phyloP scores from a whole-genome alignment of 2,329 filamentous ascomycete species.

The Fusarium chaquense region DNA sequence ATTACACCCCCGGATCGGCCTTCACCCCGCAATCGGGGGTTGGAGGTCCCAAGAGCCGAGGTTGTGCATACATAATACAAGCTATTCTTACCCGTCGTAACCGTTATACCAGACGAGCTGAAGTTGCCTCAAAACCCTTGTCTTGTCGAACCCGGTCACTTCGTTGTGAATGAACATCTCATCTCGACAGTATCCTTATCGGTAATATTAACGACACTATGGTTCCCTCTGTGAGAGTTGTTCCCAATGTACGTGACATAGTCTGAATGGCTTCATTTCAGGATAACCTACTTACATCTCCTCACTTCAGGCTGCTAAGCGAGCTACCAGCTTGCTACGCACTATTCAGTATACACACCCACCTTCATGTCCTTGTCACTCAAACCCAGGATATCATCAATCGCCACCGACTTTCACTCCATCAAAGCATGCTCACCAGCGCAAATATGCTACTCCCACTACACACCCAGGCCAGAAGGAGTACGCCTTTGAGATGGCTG shows the following conservation, averaged over 20 bases:
- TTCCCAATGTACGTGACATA: conserved; percentile 51
- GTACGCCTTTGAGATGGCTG: conserved; percentile 99
- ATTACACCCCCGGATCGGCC: conserved; percentile 33
- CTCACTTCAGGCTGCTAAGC: conserved; percentile 64
- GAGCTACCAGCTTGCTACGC: conserved; percentile 79
- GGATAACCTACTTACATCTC: neutral
- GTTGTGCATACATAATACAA: conserved; percentile 28
- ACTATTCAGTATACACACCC: conserved; percentile 94
- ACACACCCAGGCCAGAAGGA: conserved; percentile 77
- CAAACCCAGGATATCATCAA: conserved; percentile 85
- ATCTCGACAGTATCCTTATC: neutral
- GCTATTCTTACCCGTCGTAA: conserved; percentile 27
- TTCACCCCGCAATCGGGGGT: conserved; percentile 42
- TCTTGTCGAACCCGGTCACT: conserved; percentile 1
- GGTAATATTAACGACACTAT: conserved; percentile 37
- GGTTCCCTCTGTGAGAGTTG: conserved; percentile 49
- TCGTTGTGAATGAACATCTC: neutral
- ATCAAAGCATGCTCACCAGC: conserved; percentile 53
- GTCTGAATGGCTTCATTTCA: neutral
- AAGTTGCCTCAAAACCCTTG: conserved; percentile 11
- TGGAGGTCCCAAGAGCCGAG: conserved; percentile 36
- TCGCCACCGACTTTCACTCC: conserved; percentile 67
- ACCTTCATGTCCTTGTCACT: conserved; percentile 90
- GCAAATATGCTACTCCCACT: conserved; percentile 79
- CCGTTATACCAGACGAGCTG: conserved; percentile 15